These are phyloP conservation scores for Ophiosphaerella korrae DNA, from an alignment of 2,329 filamentous ascomycete genomes.

Conservation along the genomic window DNA sequence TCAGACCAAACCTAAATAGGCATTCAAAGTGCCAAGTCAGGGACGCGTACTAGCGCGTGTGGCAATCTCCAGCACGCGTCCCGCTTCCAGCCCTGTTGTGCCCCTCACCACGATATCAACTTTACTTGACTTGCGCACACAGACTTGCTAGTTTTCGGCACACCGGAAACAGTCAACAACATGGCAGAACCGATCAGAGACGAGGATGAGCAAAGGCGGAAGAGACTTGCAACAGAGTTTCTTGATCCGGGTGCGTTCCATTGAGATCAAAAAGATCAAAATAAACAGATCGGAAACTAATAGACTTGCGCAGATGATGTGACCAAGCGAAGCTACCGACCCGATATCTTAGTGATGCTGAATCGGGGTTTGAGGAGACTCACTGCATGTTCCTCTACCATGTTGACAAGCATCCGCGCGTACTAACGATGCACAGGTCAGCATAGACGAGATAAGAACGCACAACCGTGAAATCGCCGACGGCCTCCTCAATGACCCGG, in stretches of 20 bases:
- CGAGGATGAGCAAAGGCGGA: conserved; percentile 80
- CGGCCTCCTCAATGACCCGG: conserved; percentile 80
- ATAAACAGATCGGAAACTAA: conserved; percentile 16
- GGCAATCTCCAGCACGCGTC: no score
- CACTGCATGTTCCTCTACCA: conserved; percentile 49
- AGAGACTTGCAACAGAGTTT: conserved; percentile 88
- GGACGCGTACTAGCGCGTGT: no score
- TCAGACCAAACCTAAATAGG: no score
- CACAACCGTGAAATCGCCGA: conserved; percentile 84
- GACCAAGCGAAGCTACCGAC: conserved; percentile 73
- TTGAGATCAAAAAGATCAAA: neutral
- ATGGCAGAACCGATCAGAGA: conserved; percentile 65
- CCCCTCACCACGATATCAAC: no score
- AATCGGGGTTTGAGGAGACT: conserved; percentile 65
- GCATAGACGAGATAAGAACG: conserved; percentile 85
- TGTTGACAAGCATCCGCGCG: neutral
- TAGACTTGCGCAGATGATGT: conserved; percentile 56
- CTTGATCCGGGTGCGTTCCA: conserved; percentile 80
- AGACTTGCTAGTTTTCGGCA: neutral
- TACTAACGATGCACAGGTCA: conserved; percentile 43
- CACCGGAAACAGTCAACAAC: neutral
- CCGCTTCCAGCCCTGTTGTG: no score
- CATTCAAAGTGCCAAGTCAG: no score
- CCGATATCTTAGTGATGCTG: conserved; percentile 81
- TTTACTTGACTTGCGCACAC: neutral